Conservation (phyloP, 2,329 filamentous ascomycete genomes). For the Ambrosiella beaveri region DNA sequence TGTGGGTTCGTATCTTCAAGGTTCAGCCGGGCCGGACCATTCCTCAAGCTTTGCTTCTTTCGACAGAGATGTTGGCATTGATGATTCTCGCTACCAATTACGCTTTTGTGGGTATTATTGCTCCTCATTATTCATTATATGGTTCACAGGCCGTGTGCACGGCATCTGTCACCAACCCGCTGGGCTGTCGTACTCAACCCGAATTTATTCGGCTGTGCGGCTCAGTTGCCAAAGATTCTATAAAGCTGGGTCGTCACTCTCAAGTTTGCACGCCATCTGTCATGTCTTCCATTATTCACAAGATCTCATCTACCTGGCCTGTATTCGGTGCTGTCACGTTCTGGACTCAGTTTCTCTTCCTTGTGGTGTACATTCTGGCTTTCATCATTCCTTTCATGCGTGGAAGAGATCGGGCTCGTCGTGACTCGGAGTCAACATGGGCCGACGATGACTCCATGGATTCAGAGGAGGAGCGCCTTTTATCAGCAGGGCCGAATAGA, state of each 20-base stretch:
- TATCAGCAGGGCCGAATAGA: conserved; percentile 26
- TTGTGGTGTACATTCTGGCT: conserved; percentile 67
- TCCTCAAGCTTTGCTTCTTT: conserved; percentile 79
- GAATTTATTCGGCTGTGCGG: conserved; percentile 68
- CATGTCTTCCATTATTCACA: conserved; percentile 82
- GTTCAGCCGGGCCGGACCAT: conserved; percentile 78
- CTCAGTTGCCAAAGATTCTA: conserved; percentile 36
- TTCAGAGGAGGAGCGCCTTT: conserved; percentile 81
- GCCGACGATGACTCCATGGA: conserved; percentile 82
- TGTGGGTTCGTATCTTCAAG: conserved; percentile 87
- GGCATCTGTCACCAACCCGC: conserved; percentile 43
- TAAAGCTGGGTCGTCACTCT: neutral
- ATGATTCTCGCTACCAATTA: conserved; percentile 89
- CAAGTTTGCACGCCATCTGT: conserved; percentile 75
- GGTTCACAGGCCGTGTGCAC: conserved; percentile 91
- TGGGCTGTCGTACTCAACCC: conserved; percentile 56
- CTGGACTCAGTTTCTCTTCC: conserved; percentile 88
- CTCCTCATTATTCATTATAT: conserved; percentile 85
- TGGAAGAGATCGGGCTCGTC: conserved; percentile 54
- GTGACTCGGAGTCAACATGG: conserved; percentile 26
- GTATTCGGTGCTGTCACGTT: conserved; percentile 88
- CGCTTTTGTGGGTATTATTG: conserved; percentile 79
- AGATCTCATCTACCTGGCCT: conserved; percentile 82
- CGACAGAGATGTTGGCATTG: conserved; percentile 77
- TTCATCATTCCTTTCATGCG: conserved; percentile 66